Conservation (phyloP, 2,329 filamentous ascomycete genomes). For the Xylogone sp. region DNA sequence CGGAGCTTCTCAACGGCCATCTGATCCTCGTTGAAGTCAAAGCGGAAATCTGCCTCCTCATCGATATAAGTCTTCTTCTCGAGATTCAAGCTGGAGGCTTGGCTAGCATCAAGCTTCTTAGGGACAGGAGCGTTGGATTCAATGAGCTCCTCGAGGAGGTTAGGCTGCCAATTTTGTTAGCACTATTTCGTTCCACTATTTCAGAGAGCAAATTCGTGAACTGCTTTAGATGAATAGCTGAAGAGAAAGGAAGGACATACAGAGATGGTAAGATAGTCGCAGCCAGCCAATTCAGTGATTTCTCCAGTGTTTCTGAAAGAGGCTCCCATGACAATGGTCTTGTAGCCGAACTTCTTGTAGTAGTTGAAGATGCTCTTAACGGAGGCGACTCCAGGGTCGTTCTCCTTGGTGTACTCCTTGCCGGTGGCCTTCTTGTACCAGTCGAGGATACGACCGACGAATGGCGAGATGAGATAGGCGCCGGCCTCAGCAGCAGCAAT, state of each 20-base stretch:
- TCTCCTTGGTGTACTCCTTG: slow-evolving; percentile 85
- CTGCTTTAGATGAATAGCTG: too few relatives aligned
- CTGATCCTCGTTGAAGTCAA: slow-evolving; percentile 99
- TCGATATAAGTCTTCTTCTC: slow-evolving; percentile 89
- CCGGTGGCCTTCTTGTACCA: slow-evolving; percentile 97
- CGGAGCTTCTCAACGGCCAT: slow-evolving; percentile 99
- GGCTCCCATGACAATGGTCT: slow-evolving; percentile 99
- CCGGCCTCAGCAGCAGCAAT: slow-evolving; percentile 93
- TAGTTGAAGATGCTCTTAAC: slow-evolving; percentile 98
- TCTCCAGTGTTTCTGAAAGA: slow-evolving; percentile 96
- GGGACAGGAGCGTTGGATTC: slow-evolving; percentile 79
- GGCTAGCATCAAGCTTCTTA: slow-evolving; percentile 81
- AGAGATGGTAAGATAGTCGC: slow-evolving; percentile 98
- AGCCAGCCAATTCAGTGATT: slow-evolving; percentile 97
- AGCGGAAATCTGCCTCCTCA: slow-evolving; percentile 88
- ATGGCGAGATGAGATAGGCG: slow-evolving; percentile 97
- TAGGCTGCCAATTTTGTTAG: slow-evolving; percentile 53
- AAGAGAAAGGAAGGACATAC: slow-evolving; percentile 45
- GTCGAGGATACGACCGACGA: slow-evolving; percentile 98
- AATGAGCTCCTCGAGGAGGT: slow-evolving; percentile 88
- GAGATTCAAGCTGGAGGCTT: slow-evolving; percentile 66
- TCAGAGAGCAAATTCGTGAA: background rate
- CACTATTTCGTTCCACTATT: background rate
- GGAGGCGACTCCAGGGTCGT: slow-evolving; percentile 94
- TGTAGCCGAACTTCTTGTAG: slow-evolving; percentile 99